phyloP scores from a whole-genome alignment of 208 protist genomes.

The Trypanosoma congolense region DNA sequence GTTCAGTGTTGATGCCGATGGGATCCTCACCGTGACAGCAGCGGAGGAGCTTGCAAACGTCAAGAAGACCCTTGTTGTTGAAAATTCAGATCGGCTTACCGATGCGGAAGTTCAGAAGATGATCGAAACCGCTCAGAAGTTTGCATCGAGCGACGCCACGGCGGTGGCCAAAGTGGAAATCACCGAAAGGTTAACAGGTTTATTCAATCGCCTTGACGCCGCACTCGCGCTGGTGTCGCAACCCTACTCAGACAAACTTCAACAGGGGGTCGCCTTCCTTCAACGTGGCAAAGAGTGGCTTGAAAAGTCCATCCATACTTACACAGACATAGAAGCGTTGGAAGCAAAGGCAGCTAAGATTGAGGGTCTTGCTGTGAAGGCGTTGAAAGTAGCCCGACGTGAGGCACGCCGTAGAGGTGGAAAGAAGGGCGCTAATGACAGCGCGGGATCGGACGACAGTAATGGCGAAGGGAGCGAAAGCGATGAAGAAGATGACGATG shows the following conservation, averaged over 20 bases:
- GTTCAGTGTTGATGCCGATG: conserved; percentile 97
- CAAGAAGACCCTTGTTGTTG: conserved; percentile 93
- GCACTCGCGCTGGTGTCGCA: conserved; percentile 28
- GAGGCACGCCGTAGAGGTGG: conserved; percentile 20
- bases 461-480: background rate
- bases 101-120: conserved; percentile 56
- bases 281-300: conserved; percentile 56
- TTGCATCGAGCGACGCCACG: conserved; percentile 40
- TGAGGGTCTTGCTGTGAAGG: conserved; percentile 19
- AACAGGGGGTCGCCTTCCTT: conserved; percentile 53
- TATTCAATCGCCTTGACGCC: conserved; percentile 34
- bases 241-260: conserved; percentile 41
- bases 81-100: conserved; percentile 61
- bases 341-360: conserved; percentile 59
- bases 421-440: no score
- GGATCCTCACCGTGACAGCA: conserved; percentile 96
- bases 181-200: conserved; percentile 22
- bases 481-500: conserved; percentile 7
- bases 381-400: conserved; percentile 17
- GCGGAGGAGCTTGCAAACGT: conserved; percentile 92
- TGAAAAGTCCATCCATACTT: conserved; percentile 35
- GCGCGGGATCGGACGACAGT: no score
- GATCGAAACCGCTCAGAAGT: conserved; percentile 38
- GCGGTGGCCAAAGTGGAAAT: conserved; percentile 25
- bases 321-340: conserved; percentile 35